phyloP scores from a whole-genome alignment of 441 rosid genomes.

The Isatis lusitanica region DNA sequence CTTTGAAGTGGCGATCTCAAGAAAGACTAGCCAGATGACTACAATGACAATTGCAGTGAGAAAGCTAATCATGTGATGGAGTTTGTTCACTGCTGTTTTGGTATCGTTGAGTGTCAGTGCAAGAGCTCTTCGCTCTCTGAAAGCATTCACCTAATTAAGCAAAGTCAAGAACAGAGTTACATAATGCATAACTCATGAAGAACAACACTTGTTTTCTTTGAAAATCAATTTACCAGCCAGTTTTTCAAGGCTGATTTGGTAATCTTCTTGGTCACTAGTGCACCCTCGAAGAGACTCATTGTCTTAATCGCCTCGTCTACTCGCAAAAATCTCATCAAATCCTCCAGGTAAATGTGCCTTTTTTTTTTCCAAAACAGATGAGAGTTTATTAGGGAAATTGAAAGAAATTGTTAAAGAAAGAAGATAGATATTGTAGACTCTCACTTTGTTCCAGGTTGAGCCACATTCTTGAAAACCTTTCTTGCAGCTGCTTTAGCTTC shows the following conservation, averaged over 20 bases:
- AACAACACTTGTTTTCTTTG: neutral
- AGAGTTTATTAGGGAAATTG: neutral
- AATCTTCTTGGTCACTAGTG: constrained; percentile 54
- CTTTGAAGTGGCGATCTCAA: constrained; percentile 62
- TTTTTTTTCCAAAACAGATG: neutral
- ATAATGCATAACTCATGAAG: neutral
- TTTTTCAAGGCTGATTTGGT: constrained; percentile 66
- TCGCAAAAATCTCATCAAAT: constrained; percentile 73
- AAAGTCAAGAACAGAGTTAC: neutral
- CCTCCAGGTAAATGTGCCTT: constrained; percentile 67
- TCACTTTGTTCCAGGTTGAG: constrained; percentile 57
- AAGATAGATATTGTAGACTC: constrained; percentile 19
- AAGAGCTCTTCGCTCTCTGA: constrained; percentile 82
- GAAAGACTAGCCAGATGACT: constrained; percentile 66
- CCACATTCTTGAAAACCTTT: constrained; percentile 64
- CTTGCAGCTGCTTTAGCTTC: constrained; percentile 80
- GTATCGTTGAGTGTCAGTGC: constrained; percentile 83
- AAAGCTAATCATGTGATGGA: constrained; percentile 57
- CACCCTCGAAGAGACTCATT: constrained; percentile 72
- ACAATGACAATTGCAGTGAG: constrained; percentile 45
- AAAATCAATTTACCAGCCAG: constrained; percentile 63
- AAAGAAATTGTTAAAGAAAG: neutral
- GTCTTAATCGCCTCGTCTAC: constrained; percentile 73
- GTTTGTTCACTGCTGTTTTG: constrained; percentile 81
- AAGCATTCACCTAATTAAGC: constrained; percentile 66